Evolutionary conservation across 164 flowering plant genomes (phyloP).

Genomic region (Santalum album): DNA sequence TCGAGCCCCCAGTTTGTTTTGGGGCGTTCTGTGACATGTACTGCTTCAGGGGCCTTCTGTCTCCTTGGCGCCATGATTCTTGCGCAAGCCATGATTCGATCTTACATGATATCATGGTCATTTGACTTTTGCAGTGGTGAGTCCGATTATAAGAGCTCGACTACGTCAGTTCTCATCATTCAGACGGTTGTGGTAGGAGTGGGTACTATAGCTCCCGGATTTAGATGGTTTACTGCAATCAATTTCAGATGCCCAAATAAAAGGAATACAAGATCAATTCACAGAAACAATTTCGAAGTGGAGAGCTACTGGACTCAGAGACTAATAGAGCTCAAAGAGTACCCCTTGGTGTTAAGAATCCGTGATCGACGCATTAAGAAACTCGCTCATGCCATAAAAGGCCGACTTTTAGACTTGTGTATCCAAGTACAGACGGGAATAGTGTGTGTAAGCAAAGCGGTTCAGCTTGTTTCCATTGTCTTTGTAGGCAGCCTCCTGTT

Average conservation of each 20-base stretch:
- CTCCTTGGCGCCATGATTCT: constrained; percentile 31
- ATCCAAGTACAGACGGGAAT: constrained; percentile 29
- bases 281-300: constrained; percentile 14
- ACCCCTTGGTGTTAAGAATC: constrained; percentile 20
- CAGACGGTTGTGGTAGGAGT: constrained; percentile 37
- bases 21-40: constrained; percentile 44
- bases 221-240: constrained; percentile 39
- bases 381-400: constrained; percentile 19
- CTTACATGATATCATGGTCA: constrained; percentile 25
- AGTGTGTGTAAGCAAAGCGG: constrained; percentile 33
- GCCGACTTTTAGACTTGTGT: constrained; percentile 19
- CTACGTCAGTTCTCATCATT: constrained; percentile 21
- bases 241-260: constrained; percentile 30
- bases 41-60: constrained; percentile 46
- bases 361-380: constrained; percentile 22
- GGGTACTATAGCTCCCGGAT: constrained; percentile 47
- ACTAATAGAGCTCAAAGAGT: constrained; percentile 32
- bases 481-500: constrained; percentile 16
- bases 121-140: constrained; percentile 35
- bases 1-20: constrained; percentile 52
- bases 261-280: constrained; percentile 5
- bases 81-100: constrained; percentile 32
- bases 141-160: constrained; percentile 60
- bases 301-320: constrained; percentile 41
- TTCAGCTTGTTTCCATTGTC: constrained; percentile 26